These are phyloP conservation scores for Starmera dryadoides DNA, from an alignment of 805 yeast species.

Conservation along the genomic window DNA sequence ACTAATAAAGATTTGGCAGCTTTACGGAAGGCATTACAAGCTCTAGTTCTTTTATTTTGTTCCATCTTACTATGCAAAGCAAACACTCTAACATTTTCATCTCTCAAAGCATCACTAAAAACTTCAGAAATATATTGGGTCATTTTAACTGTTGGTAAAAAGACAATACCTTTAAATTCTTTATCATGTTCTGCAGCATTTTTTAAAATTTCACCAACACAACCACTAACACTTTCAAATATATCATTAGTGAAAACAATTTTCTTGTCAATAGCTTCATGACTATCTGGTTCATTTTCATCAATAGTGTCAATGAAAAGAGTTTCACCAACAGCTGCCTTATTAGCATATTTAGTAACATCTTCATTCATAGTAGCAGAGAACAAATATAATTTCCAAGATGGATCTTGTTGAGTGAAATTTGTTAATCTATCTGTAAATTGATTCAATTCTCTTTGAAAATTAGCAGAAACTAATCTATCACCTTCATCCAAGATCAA, in stretches of 20 bases:
- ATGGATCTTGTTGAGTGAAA: conserved; percentile 25
- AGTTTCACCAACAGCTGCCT: conserved; percentile 47
- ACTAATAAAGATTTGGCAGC: conserved; percentile 51
- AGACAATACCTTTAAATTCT: conserved; percentile 72
- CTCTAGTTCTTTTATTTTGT: conserved; percentile 59
- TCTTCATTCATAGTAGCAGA: conserved; percentile 80
- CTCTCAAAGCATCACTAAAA: conserved; percentile 11
- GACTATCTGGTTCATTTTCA: conserved; percentile 66
- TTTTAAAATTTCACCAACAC: conserved; percentile 45
- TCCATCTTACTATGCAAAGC: conserved; percentile 69
- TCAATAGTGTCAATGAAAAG: conserved; percentile 68
- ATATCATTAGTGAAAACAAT: conserved; percentile 46
- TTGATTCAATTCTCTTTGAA: conserved; percentile 54
- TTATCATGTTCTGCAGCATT: conserved; percentile 26
- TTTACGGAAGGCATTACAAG: conserved; percentile 47
- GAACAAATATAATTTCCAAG: conserved; percentile 64
- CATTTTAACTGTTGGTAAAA: conserved; percentile 69
- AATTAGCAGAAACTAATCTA: conserved; percentile 75
- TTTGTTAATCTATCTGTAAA: conserved; percentile 44
- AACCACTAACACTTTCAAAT: conserved; percentile 53
- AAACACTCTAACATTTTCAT: conserved; percentile 17
- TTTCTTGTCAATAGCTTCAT: conserved; percentile 69
- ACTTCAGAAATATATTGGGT: conserved; percentile 41
- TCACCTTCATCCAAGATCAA: conserved; percentile 91
- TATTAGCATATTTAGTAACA: conserved; percentile 59